Conservation (phyloP, 306 rosid genomes). For the Cucurbita argyrosperma region DNA sequence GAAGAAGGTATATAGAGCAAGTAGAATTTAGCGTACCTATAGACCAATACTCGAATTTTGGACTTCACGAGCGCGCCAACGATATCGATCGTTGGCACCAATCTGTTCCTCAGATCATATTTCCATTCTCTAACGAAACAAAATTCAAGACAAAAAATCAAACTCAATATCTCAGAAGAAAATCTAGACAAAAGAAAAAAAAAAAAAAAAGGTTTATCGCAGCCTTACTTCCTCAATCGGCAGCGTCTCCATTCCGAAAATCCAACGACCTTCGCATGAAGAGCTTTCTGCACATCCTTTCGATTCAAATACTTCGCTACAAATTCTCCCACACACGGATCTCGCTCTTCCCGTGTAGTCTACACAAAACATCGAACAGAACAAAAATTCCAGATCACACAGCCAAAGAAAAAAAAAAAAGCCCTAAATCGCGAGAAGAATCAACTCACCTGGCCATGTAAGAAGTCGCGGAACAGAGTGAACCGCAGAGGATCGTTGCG, state of each 20-base stretch:
- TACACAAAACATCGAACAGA: slow-evolving; percentile 16
- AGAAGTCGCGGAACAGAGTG: not conserved
- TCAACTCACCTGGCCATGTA: not conserved
- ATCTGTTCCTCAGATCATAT: slow-evolving; percentile 57
- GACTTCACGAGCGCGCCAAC: slow-evolving; percentile 55
- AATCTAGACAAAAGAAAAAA: not conserved
- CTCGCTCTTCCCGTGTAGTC: slow-evolving; percentile 28
- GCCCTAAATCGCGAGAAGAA: not conserved
- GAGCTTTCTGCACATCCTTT: slow-evolving; percentile 63
- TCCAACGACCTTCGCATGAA: slow-evolving; percentile 67
- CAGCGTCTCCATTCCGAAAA: slow-evolving; percentile 59
- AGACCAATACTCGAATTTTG: slow-evolving; percentile 64
- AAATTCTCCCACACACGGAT: slow-evolving; percentile 79
- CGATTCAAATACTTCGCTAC: slow-evolving; percentile 63
- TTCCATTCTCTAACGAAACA: slow-evolving; percentile 37
- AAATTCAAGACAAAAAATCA: not conserved
- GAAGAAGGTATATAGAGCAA: not conserved
- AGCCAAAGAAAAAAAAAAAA: not conserved
- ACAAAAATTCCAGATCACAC: not conserved
- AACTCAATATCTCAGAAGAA: not conserved
- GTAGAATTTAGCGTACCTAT: slow-evolving; percentile 19
- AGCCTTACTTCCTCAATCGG: slow-evolving; percentile 23
- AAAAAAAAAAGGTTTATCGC: slow-evolving; percentile 11
- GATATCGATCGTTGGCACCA: slow-evolving; percentile 50
- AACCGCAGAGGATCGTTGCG: slow-evolving; percentile 22